Conservation (phyloP, 306 rosid species). For the Trifolium repens region DNA sequence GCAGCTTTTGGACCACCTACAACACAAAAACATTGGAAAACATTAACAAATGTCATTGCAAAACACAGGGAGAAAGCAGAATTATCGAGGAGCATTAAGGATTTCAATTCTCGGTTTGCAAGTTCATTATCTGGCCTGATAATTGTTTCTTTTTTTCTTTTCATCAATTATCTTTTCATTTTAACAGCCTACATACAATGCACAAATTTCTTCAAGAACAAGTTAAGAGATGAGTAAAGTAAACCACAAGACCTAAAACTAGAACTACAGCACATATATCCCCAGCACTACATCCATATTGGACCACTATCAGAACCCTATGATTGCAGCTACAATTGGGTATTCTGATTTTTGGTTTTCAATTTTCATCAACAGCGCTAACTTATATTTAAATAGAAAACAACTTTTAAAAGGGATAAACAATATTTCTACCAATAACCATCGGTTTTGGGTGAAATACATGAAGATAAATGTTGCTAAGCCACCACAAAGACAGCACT, state of each 20-base stretch:
- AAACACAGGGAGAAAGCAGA: slow-evolving; percentile 15
- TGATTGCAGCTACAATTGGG: not conserved
- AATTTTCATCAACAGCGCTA: not conserved
- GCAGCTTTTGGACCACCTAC: slow-evolving; percentile 95
- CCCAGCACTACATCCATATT: not conserved
- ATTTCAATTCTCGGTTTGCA: slow-evolving; percentile 34
- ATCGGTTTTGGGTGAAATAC: not conserved
- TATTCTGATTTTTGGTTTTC: slow-evolving; percentile 10
- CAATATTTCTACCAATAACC: not conserved
- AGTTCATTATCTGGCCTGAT: not conserved
- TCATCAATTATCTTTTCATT: not conserved
- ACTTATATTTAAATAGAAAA: slow-evolving; percentile 22
- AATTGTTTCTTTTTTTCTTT: not conserved
- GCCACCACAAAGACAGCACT: slow-evolving; percentile 4
- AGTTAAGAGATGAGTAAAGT: not conserved
- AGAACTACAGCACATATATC: not conserved
- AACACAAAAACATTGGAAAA: slow-evolving; percentile 38
- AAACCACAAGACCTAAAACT: not conserved
- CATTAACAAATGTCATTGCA: slow-evolving; percentile 2
- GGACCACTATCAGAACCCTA: not conserved
- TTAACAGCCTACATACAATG: not conserved
- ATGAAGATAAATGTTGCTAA: not conserved
- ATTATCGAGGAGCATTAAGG: not conserved
- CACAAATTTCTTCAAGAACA: slow-evolving; percentile 20
- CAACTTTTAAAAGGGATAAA: not conserved